phyloP scores from a whole-genome alignment of 2,329 filamentous ascomycete genomes.

The Colletotrichum trifolii region DNA sequence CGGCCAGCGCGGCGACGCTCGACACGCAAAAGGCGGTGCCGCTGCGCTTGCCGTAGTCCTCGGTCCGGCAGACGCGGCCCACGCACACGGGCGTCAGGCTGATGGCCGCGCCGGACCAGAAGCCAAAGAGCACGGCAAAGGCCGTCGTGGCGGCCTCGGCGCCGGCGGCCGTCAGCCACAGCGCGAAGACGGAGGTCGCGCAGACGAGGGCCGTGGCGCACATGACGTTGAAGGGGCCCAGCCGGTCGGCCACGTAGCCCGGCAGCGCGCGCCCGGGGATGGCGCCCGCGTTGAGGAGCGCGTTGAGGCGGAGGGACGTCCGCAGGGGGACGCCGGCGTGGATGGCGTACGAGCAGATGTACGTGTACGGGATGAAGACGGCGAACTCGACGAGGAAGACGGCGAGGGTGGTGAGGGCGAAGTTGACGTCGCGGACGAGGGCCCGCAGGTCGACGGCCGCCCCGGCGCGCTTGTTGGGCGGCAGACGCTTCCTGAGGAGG shows the following conservation, averaged over 20 bases:
- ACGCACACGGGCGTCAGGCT: slow-evolving; percentile 78
- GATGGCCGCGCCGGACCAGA: slow-evolving; percentile 77
- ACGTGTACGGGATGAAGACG: slow-evolving; percentile 74
- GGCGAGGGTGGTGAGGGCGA: slow-evolving; percentile 62
- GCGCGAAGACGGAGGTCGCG: slow-evolving; percentile 60
- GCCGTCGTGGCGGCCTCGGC: slow-evolving; percentile 63
- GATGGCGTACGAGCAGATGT: slow-evolving; percentile 73
- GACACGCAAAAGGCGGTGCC: slow-evolving; percentile 77
- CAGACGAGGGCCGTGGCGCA: slow-evolving; percentile 63
- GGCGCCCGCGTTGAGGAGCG: slow-evolving; percentile 76
- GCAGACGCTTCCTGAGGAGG: slow-evolving; percentile 56
- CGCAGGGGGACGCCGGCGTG: slow-evolving; percentile 61
- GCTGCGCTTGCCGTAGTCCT: slow-evolving; percentile 76
- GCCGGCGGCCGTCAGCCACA: slow-evolving; percentile 69
- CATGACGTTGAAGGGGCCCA: slow-evolving; percentile 78
- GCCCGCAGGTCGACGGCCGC: slow-evolving; percentile 61
- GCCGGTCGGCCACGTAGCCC: slow-evolving; percentile 73
- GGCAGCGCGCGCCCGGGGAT: slow-evolving; percentile 75
- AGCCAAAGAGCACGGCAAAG: slow-evolving; percentile 75
- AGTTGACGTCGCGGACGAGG: slow-evolving; percentile 58
- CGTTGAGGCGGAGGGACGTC: slow-evolving; percentile 74
- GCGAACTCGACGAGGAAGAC: slow-evolving; percentile 71
- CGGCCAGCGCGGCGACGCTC: slow-evolving; percentile 66
- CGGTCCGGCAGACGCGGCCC: slow-evolving; percentile 74
- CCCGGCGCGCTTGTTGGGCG: slow-evolving; percentile 56